These are phyloP conservation scores for Gossypium davidsonii DNA, from an alignment of 441 rosid genomes.

Conservation along the genomic window DNA sequence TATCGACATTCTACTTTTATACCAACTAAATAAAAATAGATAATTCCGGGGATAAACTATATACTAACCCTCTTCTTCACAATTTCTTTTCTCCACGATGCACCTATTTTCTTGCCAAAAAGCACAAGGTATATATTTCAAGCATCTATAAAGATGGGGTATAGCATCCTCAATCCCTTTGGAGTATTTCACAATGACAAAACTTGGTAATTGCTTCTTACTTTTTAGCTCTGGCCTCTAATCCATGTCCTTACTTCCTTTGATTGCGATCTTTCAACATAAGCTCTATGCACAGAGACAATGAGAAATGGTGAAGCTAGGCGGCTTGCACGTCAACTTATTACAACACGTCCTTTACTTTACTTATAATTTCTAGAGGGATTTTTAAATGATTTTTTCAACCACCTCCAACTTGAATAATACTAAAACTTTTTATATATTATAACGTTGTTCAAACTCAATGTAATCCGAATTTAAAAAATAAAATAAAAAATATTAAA, in stretches of 20 bases:
- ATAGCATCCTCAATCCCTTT: background rate
- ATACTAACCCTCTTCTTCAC: too few relatives aligned
- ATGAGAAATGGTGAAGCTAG: background rate
- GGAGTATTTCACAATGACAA: background rate
- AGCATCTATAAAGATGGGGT: background rate
- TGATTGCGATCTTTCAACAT: background rate
- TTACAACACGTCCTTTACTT: background rate
- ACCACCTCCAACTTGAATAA: background rate
- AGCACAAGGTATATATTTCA: background rate
- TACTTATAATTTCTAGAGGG: too few relatives aligned
- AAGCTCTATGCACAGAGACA: slow-evolving; percentile 14
- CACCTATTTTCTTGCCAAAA: background rate
- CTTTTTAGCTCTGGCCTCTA: slow-evolving; percentile 2
- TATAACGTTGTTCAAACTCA: too few relatives aligned
- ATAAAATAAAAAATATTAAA: too few relatives aligned
- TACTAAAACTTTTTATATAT: too few relatives aligned
- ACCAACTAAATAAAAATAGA: too few relatives aligned
- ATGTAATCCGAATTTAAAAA: too few relatives aligned
- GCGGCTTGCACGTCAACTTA: slow-evolving; percentile 1
- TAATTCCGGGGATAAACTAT: too few relatives aligned
- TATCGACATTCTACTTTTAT: too few relatives aligned
- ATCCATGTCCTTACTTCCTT: slow-evolving; percentile 3
- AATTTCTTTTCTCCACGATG: background rate
- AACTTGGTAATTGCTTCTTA: background rate
- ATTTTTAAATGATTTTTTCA: too few relatives aligned